phyloP scores from a whole-genome alignment of 495 filamentous ascomycete genomes.

The Penicillium manginii region DNA sequence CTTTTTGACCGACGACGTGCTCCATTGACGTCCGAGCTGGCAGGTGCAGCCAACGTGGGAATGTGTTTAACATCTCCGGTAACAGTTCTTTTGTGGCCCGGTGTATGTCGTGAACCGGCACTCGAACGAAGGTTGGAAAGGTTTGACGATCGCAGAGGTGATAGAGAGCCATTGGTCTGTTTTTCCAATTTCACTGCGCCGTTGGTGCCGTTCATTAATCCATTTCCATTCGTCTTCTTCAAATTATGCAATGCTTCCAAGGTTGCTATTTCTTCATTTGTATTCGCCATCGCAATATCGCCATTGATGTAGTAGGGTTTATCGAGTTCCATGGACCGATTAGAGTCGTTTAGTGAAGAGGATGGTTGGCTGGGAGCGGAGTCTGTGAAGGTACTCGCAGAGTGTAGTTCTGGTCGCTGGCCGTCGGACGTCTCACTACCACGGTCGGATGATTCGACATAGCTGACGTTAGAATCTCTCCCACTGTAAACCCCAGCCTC shows the following conservation, averaged over 20 bases:
- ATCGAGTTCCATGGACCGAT: slow-evolving; percentile 15
- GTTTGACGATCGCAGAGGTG: slow-evolving; percentile 14
- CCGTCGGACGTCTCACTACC: slow-evolving; percentile 30
- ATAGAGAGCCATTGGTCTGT: slow-evolving; percentile 16
- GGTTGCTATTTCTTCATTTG: slow-evolving; percentile 9
- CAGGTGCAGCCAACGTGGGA: slow-evolving; percentile 43
- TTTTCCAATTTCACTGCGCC: slow-evolving; percentile 15
- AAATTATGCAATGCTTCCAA: slow-evolving; percentile 11
- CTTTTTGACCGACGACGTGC: slow-evolving; percentile 64
- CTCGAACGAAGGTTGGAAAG: slow-evolving; percentile 13
- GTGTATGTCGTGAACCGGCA: slow-evolving; percentile 16
- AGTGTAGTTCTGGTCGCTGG: slow-evolving; percentile 24
- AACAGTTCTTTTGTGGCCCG: slow-evolving; percentile 64
- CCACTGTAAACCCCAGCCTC: slow-evolving; percentile 18
- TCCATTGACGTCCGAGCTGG: slow-evolving; percentile 30
- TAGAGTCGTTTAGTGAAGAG: slow-evolving; percentile 19
- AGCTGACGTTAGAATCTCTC: slow-evolving; percentile 6
- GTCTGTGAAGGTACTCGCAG: slow-evolving; percentile 26
- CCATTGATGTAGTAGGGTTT: slow-evolving; percentile 13
- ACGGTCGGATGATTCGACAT: slow-evolving; percentile 32
- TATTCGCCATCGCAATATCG: slow-evolving; percentile 12
- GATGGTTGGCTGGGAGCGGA: slow-evolving; percentile 21
- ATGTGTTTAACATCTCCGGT: slow-evolving; percentile 63
- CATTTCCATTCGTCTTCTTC: slow-evolving; percentile 13
- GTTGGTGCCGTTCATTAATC: slow-evolving; percentile 12